Conservation (phyloP, 1,284 basidiomycete species). For the Cryptococcus hybrid region DNA sequence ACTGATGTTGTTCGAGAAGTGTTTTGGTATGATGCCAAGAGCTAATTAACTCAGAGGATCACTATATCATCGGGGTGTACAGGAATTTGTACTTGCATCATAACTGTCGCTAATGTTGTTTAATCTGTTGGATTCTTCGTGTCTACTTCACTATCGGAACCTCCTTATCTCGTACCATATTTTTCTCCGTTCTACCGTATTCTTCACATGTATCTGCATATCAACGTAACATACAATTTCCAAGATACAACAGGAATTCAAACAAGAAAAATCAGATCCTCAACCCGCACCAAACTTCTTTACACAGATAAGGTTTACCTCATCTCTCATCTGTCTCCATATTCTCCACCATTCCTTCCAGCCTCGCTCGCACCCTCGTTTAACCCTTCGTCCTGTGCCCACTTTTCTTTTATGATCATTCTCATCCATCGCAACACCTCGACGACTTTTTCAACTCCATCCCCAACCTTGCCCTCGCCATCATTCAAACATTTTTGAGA, state of each 20-base stretch:
- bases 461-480: constrained; percentile 50
- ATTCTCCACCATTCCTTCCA: constrained; percentile 67
- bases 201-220: background rate
- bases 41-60: background rate
- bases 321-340: constrained; percentile 62
- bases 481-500: constrained; percentile 64
- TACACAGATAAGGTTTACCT: constrained; percentile 61
- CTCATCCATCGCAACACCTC: constrained; percentile 74
- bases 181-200: no score
- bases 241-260: background rate
- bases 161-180: background rate
- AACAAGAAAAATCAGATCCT: constrained; percentile 10
- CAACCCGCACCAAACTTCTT: constrained; percentile 64
- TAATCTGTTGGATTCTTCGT: no score
- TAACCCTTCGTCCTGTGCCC: constrained; percentile 8
- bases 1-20: constrained; percentile 10
- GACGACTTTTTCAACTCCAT: constrained; percentile 64
- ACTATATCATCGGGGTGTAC: background rate
- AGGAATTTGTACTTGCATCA: no score
- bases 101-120: no score
- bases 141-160: no score
- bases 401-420: constrained; percentile 30
- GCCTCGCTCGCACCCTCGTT: constrained; percentile 47
- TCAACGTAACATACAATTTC: background rate
- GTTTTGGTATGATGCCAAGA: constrained; percentile 9